Base-by-base conservation (phyloP, 192 early-diverging fungal species). In the Umbelopsis ramanniana region DNA sequence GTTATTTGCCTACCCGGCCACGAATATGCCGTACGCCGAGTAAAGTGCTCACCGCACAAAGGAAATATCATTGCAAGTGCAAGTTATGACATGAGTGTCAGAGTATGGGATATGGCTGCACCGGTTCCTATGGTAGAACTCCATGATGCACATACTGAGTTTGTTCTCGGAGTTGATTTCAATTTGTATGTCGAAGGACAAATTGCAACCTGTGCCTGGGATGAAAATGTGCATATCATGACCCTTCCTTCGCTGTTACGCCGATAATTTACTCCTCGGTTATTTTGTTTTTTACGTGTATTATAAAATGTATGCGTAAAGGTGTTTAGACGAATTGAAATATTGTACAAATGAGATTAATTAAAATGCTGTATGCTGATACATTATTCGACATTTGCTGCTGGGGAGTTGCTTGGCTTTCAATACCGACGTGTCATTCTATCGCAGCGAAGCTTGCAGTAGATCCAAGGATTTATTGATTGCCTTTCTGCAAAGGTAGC, bases 121-220 rank as follows among this genome's bases (percentile, higher is more conserved):
- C 80, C 86, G 46, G 57, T 52, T 45, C 71, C 73, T 19, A 80
- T 85, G 70, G 78, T 91, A 11, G 88, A 86, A 73, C 86, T 95
- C 7, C 91, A 96, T 73, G 93, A 95, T 71, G 81, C 81, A 60
- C 97, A 99, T 72, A 91, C 92, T 2, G 98, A 99, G 81, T 99
- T 99, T 91, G 97, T 97, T 45, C 84, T 98, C 43, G 98, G 97
- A 1, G 77, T 98, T 52, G 98, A 99, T 81, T 96, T 92, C 81
- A 93, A 89, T 71, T 80, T 98, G 69, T 99, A 94, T 80, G 75
- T 89, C 22, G 91, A 93, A 47, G 94, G 96, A 6, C 87, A 89
- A 71, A 82, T 98, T 48, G 96, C 96, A 9, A 96, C 98, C 2
- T 97, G 95, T 81, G 89, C 92, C 17, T 99, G 98, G 98, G 98